Evolutionary conservation across 2,329 filamentous ascomycete species (phyloP), one percentile per base, ranked within the genome.

Genomic region (Microdochium trichocladiopsis): DNA sequence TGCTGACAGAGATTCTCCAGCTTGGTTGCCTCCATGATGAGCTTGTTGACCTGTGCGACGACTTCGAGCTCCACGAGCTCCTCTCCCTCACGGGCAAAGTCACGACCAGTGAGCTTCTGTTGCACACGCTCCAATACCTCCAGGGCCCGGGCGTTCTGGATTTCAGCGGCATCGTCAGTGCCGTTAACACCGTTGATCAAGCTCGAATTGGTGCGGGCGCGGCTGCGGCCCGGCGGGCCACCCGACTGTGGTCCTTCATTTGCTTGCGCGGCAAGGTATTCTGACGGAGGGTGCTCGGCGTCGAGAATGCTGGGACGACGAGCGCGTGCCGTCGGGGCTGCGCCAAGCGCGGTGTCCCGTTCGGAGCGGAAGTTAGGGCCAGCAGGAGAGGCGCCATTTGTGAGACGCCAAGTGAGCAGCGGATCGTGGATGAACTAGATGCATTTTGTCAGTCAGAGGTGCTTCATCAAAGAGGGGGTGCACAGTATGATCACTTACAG

Each of bases 1-100:
- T 97, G 94, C 76, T 97, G 94, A 68, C 94, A 99, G 56, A 99
- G 75, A 68, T 97, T 97, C 79, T 97, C 94, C 61, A 97, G 77
- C 65, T 94, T 96, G 6, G 94, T 99, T 22, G 94, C 94, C 74
- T 99, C 93, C 56, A 88, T 86, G 61, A 99, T 88, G 62, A 99
- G 75, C 69, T 95, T 93, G 70, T 96, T 93, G 4, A 99, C 95
- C 72, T 99, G 94, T 56, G 84, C 83, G 52, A 89, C 84, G 22
- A 95, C 85, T 53, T 85, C 86, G 57, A 99, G 78, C 71, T 97
- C 93, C 62, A 95, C 88, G 8, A 31, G 8, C 28, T 31, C 28
- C 28, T 14, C 28, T 31, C 14, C 28, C 47, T 81, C 80, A 2
- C 84, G 80, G 69, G 90, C 92, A 70, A 99, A 99, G 67, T 99